Evolutionary conservation across 805 yeast species (phyloP), one percentile per base, ranked within the genome.

Genomic region (Zygosaccharomyces rouxii): DNA sequence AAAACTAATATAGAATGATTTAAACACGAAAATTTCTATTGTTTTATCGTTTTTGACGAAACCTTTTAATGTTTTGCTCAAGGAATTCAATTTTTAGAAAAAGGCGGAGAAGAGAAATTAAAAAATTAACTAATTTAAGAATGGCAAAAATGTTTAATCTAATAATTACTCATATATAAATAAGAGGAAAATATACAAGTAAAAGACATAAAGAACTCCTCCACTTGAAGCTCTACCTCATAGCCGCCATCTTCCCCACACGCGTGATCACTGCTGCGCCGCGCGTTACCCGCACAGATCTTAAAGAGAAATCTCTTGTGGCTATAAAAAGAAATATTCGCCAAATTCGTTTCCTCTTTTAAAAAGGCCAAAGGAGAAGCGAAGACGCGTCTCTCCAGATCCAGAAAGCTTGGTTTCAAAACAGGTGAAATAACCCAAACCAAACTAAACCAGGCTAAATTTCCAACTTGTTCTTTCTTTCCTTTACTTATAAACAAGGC

Each of bases 231-330:
- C 28, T 25, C 10, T 25, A 9, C 7, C 28, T 25, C 11, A 4
- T 25, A 25, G 10, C 11, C 28, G 28, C 28, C 13, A 25, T 25
- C 11, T 10, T 4, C 10, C 28, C 10, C 10, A 25, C 13, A 4
- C 28, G 10, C 28, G 28, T 25, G 28, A 25, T 11, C 28, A 2
- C 28, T 25, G 28, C 28, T 25, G 7, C 38, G 9, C 38, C 9
- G 18, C n/a, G 13, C 18, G 7, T 38, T 38, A 38, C 42, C 42
- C 30, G 42, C 30, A 38, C 42, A 38, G 42, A 38, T 23, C 42
- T 38, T 1, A 23, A 29, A 38, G 42, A 38, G 28, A 38, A 25
- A 25, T 25, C 37, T 10, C 5, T 7, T 5, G 7, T 7, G n/a
- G 19, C 19, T 33, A 33, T 14, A 33, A 33, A 33, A 33, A 33